These are phyloP conservation scores for Lojkania enalia DNA, from an alignment of 2,329 filamentous ascomycete species.

Conservation along the genomic window DNA sequence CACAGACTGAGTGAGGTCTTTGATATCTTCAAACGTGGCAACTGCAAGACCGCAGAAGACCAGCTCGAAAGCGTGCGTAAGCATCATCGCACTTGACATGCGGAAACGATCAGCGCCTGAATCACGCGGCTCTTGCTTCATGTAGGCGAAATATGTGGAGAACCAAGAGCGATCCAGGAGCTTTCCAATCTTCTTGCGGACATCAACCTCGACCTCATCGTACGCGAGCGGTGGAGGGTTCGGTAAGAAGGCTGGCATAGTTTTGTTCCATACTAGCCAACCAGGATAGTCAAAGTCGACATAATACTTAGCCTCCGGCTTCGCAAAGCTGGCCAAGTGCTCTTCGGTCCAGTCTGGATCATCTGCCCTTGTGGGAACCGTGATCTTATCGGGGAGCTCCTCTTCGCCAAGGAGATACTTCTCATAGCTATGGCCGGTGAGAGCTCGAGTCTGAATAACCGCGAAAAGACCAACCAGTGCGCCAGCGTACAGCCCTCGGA, in stretches of 20 bases:
- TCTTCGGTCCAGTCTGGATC: slow-evolving; percentile 77
- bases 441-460: slow-evolving; percentile 82
- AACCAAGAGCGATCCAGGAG: slow-evolving; percentile 85
- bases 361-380: slow-evolving; percentile 68
- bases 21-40: slow-evolving; percentile 84
- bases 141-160: slow-evolving; percentile 81
- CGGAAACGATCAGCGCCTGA: slow-evolving; percentile 80
- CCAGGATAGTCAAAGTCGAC: slow-evolving; percentile 91
- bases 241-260: slow-evolving; percentile 76
- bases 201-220: slow-evolving; percentile 75
- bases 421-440: slow-evolving; percentile 83
- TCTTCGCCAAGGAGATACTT: slow-evolving; percentile 85
- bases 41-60: slow-evolving; percentile 78
- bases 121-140: slow-evolving; percentile 95
- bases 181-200: slow-evolving; percentile 77
- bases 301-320: slow-evolving; percentile 80
- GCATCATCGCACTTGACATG: slow-evolving; percentile 81
- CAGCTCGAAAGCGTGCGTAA: slow-evolving; percentile 88
- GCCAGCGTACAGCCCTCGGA: slow-evolving; percentile 79
- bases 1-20: slow-evolving; percentile 73
- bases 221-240: slow-evolving; percentile 73
- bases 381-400: slow-evolving; percentile 73
- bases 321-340: slow-evolving; percentile 76
- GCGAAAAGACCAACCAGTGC: slow-evolving; percentile 77
- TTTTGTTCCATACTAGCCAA: slow-evolving; percentile 94